Evolutionary conservation across 306 rosid genomes (phyloP).

Genomic region (Abrus pulchellus): DNA sequence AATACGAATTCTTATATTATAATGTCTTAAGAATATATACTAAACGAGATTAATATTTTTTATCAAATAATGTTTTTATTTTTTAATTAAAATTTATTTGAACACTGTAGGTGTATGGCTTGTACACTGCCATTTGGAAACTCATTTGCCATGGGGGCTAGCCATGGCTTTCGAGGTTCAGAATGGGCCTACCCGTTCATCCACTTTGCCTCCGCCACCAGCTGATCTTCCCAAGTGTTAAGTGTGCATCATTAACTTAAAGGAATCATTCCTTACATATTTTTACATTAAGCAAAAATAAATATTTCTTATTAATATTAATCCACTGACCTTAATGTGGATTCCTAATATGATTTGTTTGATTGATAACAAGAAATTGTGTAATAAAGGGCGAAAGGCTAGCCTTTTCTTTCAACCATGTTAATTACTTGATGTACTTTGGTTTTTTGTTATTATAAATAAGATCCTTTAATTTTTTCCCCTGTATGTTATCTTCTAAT

Average conservation of each 20-base stretch:
- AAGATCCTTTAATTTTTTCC: not conserved
- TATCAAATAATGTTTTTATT: no score
- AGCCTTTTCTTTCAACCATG: constrained; percentile 34
- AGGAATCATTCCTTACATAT: not conserved
- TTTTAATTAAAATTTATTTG: no score
- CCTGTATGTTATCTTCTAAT: not conserved
- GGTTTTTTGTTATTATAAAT: constrained; percentile 10
- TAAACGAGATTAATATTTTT: no score
- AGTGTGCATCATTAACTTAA: not conserved
- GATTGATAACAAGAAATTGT: not conserved
- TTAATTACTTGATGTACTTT: not conserved
- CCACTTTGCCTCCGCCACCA: constrained; percentile 68
- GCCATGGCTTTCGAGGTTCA: constrained; percentile 59
- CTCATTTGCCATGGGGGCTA: constrained; percentile 80
- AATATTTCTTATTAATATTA: not conserved
- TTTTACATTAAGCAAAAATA: not conserved
- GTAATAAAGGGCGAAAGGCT: constrained; percentile 37
- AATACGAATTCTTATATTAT: no score
- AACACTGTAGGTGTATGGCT: constrained; percentile 60
- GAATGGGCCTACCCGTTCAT: constrained; percentile 47
- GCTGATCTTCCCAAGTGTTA: constrained; percentile 70
- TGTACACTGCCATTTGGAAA: constrained; percentile 74
- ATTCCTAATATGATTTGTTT: constrained; percentile 18
- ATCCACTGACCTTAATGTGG: not conserved
- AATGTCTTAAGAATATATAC: no score